A percentile compares a stretch with the other conserved stretches of the same genome.
Conservation (phyloP, 2,329 filamentous ascomycete species). For the Aspergillus aculeatus region DNA sequence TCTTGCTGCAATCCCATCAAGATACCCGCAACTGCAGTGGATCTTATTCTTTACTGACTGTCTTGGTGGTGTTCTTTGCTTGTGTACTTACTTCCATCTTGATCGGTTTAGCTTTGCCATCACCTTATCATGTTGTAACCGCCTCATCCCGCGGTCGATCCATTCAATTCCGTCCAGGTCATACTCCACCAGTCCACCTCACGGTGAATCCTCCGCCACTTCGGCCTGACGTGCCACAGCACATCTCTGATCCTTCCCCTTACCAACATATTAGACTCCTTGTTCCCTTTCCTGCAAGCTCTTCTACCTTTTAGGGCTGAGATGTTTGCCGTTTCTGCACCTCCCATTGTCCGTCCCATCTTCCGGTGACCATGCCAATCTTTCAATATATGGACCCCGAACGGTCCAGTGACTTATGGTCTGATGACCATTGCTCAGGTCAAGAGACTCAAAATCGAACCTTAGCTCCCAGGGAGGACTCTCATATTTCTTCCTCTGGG, state of each 20-base stretch:
- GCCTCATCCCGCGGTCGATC: neutral
- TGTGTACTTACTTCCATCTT: neutral
- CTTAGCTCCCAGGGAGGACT: constrained; percentile 13
- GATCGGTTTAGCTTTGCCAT: neutral
- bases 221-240: constrained; percentile 5
- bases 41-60: neutral
- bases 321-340: constrained; percentile 24
- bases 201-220: constrained; percentile 14
- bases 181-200: constrained; percentile 2
- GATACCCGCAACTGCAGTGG: neutral
- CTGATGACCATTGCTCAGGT: constrained; percentile 21
- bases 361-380: constrained; percentile 34
- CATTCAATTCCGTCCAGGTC: neutral
- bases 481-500: constrained; percentile 13
- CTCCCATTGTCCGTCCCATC: constrained; percentile 14
- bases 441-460: constrained; percentile 10
- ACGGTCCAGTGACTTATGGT: constrained; percentile 27
- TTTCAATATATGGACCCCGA: constrained; percentile 37
- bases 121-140: neutral
- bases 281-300: neutral
- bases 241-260: neutral
- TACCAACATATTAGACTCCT: neutral
- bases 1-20: neutral
- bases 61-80: neutral
- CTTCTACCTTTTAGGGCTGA: constrained; percentile 16